Evolutionary conservation across 2,329 filamentous ascomycete species (phyloP).

Genomic region (Colletotrichum scovillei): DNA sequence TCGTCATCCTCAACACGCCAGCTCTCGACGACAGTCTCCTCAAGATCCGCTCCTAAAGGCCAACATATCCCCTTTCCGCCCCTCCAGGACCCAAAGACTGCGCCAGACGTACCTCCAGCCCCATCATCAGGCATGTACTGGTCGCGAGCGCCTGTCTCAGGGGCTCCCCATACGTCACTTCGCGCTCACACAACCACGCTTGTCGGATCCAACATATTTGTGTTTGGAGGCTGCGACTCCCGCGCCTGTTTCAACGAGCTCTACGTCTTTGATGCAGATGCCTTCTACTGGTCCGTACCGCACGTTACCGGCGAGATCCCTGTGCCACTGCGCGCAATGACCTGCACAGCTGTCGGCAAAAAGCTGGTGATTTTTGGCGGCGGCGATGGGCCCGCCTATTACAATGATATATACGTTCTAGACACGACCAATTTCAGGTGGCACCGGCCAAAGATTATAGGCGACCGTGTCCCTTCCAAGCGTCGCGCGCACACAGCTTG

Average conservation of each 20-base stretch:
- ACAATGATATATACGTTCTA: slow-evolving; percentile 79
- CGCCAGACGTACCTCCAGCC: slow-evolving; percentile 70
- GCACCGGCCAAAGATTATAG: slow-evolving; percentile 70
- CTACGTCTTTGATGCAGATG: slow-evolving; percentile 76
- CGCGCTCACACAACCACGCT: slow-evolving; percentile 76
- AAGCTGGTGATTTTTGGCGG: slow-evolving; percentile 78
- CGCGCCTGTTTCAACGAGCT: slow-evolving; percentile 76
- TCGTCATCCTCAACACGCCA: slow-evolving; percentile 29
- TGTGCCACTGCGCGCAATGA: slow-evolving; percentile 76
- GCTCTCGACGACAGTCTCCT: slow-evolving; percentile 9
- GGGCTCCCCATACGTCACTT: slow-evolving; percentile 68
- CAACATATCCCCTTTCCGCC: slow-evolving; percentile 64
- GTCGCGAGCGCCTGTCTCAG: slow-evolving; percentile 74
- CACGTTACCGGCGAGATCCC: slow-evolving; percentile 73
- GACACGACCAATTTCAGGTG: slow-evolving; percentile 77
- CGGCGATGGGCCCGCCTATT: slow-evolving; percentile 77
- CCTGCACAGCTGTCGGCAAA: slow-evolving; percentile 77
- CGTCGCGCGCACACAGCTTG: slow-evolving; percentile 77
- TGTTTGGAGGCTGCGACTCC: slow-evolving; percentile 77
- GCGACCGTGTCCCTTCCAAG: slow-evolving; percentile 69
- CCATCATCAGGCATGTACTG: slow-evolving; percentile 80
- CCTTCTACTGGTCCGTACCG: slow-evolving; percentile 77
- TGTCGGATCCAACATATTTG: slow-evolving; percentile 73
- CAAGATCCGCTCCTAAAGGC: slow-evolving; percentile 46
- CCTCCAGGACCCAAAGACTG: slow-evolving; percentile 66